Conservation (phyloP, 805 yeast species). For the Pichia paraexigua region DNA sequence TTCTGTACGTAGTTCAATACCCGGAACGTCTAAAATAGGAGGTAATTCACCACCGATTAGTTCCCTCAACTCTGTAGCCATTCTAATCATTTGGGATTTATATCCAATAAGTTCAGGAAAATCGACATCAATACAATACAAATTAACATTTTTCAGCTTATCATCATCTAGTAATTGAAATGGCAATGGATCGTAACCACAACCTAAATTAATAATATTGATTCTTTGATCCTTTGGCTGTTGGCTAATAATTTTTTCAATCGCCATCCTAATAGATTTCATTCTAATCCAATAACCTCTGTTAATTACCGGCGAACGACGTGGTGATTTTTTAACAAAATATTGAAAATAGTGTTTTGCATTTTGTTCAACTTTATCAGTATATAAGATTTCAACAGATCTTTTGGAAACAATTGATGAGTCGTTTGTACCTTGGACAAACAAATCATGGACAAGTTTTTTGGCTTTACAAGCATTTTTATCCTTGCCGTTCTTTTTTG, state of each 20-base stretch:
- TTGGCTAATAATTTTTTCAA: conserved; percentile 38
- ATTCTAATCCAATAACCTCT: conserved; percentile 79
- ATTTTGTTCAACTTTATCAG: conserved; percentile 17
- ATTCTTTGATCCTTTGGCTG: conserved; percentile 12
- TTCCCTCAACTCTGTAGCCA: conserved; percentile 37
- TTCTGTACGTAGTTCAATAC: conserved; percentile 30
- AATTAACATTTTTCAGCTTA: conserved; percentile 7
- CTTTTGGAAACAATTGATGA: conserved; percentile 78
- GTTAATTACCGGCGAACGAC: conserved; percentile 75
- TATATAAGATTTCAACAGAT: conserved; percentile 63
- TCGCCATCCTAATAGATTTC: conserved; percentile 52
- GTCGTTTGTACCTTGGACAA: conserved; percentile 78
- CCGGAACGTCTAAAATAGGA: conserved; percentile 10
- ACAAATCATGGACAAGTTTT: conserved; percentile 48
- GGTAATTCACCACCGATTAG: conserved; percentile 34
- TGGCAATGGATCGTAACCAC: conserved; percentile 66
- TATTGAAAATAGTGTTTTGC: conserved; percentile 44
- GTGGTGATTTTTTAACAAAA: conserved; percentile 57
- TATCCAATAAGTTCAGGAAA: conserved; percentile 58
- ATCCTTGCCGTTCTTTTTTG: conserved; percentile 28
- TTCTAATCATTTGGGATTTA: conserved; percentile 45
- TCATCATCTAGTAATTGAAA: conserved; percentile 38
- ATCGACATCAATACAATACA: conserved; percentile 62
- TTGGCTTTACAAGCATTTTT: conserved; percentile 22
- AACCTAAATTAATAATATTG: conserved; percentile 60